phyloP scores from a whole-genome alignment of 2,329 filamentous ascomycete genomes.

The Fonsecaea pedrosoi region DNA sequence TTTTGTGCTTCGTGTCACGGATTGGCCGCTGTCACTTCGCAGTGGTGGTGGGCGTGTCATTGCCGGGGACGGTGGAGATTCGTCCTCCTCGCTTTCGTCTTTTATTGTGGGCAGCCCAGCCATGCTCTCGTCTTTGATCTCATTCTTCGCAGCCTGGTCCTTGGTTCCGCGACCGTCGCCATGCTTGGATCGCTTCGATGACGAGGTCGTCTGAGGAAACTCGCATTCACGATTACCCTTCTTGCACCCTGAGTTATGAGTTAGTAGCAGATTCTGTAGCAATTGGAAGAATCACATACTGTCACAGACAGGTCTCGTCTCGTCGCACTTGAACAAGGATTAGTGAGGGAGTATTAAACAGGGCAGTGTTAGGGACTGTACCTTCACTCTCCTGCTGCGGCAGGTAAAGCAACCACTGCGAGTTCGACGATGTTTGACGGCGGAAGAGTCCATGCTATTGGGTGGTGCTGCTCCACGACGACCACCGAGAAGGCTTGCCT shows the following conservation, averaged over 20 bases:
- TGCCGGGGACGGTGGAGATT: constrained; percentile 19
- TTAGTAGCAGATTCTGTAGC: constrained; percentile 21
- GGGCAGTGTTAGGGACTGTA: constrained; percentile 41
- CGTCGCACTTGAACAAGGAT: constrained; percentile 74
- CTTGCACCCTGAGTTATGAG: constrained; percentile 69
- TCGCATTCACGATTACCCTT: constrained; percentile 91
- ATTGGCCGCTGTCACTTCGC: constrained; percentile 37
- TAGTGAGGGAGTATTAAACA: constrained; percentile 8
- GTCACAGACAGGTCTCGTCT: constrained; percentile 84
- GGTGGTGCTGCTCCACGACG: constrained; percentile 28
- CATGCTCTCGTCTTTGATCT: constrained; percentile 33
- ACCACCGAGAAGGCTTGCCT: constrained; percentile 42
- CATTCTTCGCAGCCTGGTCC: constrained; percentile 32
- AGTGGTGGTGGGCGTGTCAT: constrained; percentile 19
- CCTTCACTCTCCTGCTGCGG: constrained; percentile 82
- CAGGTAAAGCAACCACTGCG: constrained; percentile 95
- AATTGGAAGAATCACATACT: constrained; percentile 51
- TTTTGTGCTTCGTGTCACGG: constrained; percentile 43
- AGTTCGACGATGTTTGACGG: constrained; percentile 90
- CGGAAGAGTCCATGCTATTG: constrained; percentile 46
- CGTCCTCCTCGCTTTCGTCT: constrained; percentile 39
- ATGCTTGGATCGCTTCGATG: constrained; percentile 52
- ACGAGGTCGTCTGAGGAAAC: constrained; percentile 75
- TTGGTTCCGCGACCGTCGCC: constrained; percentile 28
- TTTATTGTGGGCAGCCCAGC: constrained; percentile 37